Conservation (phyloP, 805 yeast species). For the Yamadazyma laniorum region DNA sequence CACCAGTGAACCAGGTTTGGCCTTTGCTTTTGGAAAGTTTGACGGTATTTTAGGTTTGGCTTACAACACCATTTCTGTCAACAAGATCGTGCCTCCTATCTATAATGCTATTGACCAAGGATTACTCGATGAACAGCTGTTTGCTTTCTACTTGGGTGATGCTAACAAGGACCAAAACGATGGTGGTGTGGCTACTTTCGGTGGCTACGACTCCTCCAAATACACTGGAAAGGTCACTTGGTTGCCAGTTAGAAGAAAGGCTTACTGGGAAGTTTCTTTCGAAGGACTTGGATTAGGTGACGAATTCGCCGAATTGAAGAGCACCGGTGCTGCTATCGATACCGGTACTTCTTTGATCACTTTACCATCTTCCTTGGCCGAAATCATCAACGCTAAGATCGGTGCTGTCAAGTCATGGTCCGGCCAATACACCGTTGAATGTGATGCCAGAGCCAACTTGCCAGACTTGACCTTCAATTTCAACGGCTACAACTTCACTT, state of each 20-base stretch:
- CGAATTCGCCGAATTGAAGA: slow-evolving; percentile 78
- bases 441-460: slow-evolving; percentile 76
- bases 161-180: slow-evolving; percentile 58
- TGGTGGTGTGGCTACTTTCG: slow-evolving; percentile 94
- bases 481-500: slow-evolving; percentile 87
- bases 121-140: slow-evolving; percentile 77
- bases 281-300: slow-evolving; percentile 90
- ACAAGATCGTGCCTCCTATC: slow-evolving; percentile 89
- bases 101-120: slow-evolving; percentile 85
- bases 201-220: slow-evolving; percentile 81
- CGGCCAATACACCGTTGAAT: slow-evolving; percentile 93
- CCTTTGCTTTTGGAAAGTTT: slow-evolving; percentile 97
- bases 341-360: slow-evolving; percentile 97
- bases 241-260: slow-evolving; percentile 98
- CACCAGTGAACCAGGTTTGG: slow-evolving; percentile 94
- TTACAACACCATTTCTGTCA: slow-evolving; percentile 85
- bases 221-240: slow-evolving; percentile 84
- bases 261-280: slow-evolving; percentile 97
- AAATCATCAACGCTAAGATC: slow-evolving; percentile 89
- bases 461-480: slow-evolving; percentile 93
- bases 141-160: slow-evolving; percentile 90
- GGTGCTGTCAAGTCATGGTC: slow-evolving; percentile 98
- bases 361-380: slow-evolving; percentile 93
- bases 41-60: slow-evolving; percentile 97
- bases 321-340: slow-evolving; percentile 95